Percentiles rank a stretch among this genome's conserved stretches.
Evolutionary conservation across 2,329 filamentous ascomycete species (phyloP).

Genomic region (Talaromyces sp.): DNA sequence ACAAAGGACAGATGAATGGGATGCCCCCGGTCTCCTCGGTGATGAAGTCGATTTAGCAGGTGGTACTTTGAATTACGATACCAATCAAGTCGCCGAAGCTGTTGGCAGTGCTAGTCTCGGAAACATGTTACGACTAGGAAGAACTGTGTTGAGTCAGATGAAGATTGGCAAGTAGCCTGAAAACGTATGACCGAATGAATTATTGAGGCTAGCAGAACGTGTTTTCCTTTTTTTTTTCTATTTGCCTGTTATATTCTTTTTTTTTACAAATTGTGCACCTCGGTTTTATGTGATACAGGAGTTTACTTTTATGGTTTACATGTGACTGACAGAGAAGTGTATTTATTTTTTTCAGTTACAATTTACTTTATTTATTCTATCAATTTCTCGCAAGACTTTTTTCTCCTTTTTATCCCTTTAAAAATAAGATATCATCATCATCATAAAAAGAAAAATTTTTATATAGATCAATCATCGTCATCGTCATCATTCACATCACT

Average conservation of each 20-base stretch:
- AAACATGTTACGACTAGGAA: conserved; percentile 27
- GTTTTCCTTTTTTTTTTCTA: not conserved
- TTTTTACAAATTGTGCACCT: not conserved
- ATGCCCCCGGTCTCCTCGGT: conserved; percentile 25
- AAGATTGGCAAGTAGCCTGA: not conserved
- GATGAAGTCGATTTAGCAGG: conserved; percentile 16
- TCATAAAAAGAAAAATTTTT: not conserved
- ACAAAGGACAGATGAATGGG: conserved; percentile 28
- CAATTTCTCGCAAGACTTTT: not conserved
- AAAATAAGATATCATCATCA: not conserved
- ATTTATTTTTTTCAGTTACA: not conserved
- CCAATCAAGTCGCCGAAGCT: conserved; percentile 18
- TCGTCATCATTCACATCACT: conserved; percentile 58
- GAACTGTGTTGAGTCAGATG: conserved; percentile 18
- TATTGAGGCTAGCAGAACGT: not conserved
- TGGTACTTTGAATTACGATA: conserved; percentile 5
- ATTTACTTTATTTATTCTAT: not conserved
- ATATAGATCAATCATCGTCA: conserved; percentile 28
- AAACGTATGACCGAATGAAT: not conserved
- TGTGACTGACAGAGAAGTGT: not conserved
- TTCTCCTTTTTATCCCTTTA: not conserved
- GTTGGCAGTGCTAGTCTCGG: conserved; percentile 24
- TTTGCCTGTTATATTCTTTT: not conserved
- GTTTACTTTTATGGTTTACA: not conserved
- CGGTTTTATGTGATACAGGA: not conserved